These are phyloP conservation scores for Dalechampia spathulata DNA, from an alignment of 441 rosid species.

Conservation along the genomic window DNA sequence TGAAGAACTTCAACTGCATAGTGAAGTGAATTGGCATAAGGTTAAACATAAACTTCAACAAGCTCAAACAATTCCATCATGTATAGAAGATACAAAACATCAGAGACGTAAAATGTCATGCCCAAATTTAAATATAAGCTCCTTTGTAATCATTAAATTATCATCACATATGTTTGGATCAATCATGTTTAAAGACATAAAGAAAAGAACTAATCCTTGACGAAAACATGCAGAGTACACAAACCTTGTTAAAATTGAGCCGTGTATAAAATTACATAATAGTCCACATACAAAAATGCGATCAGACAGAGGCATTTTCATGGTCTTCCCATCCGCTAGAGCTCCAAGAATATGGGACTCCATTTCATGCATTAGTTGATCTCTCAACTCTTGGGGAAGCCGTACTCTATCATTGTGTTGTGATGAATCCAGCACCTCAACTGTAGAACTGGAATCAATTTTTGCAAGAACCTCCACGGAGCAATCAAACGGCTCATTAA, in stretches of 20 bases:
- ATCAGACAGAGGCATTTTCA: conserved; percentile 53
- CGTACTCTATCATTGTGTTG: conserved; percentile 38
- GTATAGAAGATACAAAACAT: background rate
- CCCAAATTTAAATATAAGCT: background rate
- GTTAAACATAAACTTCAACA: background rate
- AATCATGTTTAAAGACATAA: too few species aligned
- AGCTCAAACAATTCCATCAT: background rate
- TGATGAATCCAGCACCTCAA: conserved; percentile 37
- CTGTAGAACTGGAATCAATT: conserved; percentile 32
- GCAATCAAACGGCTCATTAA: conserved; percentile 59
- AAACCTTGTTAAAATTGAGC: conserved; percentile 59
- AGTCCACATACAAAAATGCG: conserved; percentile 59
- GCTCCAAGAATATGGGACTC: conserved; percentile 50
- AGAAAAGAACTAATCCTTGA: conserved; percentile 4
- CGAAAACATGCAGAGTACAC: conserved; percentile 16
- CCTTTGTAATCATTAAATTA: background rate
- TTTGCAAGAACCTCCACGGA: conserved; percentile 75
- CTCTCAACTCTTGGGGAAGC: conserved; percentile 69
- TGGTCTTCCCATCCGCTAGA: conserved; percentile 35
- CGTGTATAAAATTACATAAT: conserved; percentile 62
- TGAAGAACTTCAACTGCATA: conserved; percentile 1
- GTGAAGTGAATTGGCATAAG: conserved; percentile 1
- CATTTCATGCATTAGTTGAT: conserved; percentile 71
- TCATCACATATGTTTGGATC: too few species aligned
- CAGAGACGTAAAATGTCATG: background rate